Conservation (phyloP, 2,329 filamentous ascomycete genomes). For the Chrysoporthe austroafricana region DNA sequence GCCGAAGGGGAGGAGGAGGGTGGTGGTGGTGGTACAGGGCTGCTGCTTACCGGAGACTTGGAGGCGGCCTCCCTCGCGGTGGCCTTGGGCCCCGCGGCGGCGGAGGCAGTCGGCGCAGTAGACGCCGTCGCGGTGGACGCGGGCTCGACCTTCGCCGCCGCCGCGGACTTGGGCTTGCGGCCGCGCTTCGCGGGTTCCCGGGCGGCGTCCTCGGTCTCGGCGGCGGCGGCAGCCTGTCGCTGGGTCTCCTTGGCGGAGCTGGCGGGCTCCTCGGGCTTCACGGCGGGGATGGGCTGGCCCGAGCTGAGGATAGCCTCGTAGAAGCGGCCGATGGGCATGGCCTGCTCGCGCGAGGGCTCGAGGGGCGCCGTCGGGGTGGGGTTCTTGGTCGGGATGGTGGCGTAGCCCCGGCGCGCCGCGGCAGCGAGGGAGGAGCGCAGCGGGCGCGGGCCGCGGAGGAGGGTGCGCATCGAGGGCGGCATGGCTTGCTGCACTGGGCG, state of each 20-base stretch:
- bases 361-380: constrained; percentile 35
- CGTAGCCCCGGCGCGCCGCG: constrained; percentile 31
- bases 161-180: constrained; percentile 31
- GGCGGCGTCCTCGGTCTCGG: constrained; percentile 22
- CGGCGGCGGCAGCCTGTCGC: constrained; percentile 14
- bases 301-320: constrained; percentile 60
- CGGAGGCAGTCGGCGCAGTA: constrained; percentile 22
- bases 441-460: constrained; percentile 39
- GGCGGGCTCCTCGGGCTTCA: constrained; percentile 51
- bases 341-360: constrained; percentile 42
- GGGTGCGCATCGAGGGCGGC: constrained; percentile 22
- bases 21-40: not conserved
- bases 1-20: constrained; percentile 31
- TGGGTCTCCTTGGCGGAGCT: constrained; percentile 38
- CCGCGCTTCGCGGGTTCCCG: constrained; percentile 32
- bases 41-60: constrained; percentile 25
- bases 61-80: constrained; percentile 28
- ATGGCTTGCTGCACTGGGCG: constrained; percentile 12
- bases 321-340: constrained; percentile 59
- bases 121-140: constrained; percentile 25
- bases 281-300: constrained; percentile 45
- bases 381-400: constrained; percentile 37
- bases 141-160: constrained; percentile 16
- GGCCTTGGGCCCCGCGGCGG: constrained; percentile 27
- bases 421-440: constrained; percentile 30